Base-by-base conservation (phyloP, 768 basidiomycete species). In the Serendipita indica region DNA sequence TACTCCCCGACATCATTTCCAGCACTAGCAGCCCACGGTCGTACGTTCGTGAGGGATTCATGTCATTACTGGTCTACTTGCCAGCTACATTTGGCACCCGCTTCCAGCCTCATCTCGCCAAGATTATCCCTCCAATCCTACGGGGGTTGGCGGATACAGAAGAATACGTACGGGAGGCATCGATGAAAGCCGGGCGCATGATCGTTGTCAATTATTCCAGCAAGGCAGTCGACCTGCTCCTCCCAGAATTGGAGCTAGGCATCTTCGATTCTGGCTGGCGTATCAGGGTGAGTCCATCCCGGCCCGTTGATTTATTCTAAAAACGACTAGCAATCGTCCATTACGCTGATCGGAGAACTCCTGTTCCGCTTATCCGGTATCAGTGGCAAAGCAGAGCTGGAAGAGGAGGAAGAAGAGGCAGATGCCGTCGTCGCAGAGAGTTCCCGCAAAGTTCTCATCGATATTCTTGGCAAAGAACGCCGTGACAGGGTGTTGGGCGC, bases 161-260 rank as follows among this genome's bases (percentile, higher is more conserved):
- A 64, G 96, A 97, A 72, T 91, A 86, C 66, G 96, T 98, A 7
- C 79, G 94, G 25, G 93, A 98, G 62, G 93, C 94, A 10, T 92
- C 94, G 3, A 97, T 98, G 93, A 81, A 89, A 33, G 93, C 94
- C n/a, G 93, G 94, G 60, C 78, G 96, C 62, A 98, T 98, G 91
- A 85, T 98, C 63, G 88, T 99, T 63, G 84, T 82, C 60, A 96
- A 93, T 69, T 97, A 98, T 73, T 86, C 92, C 10, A 80, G 65
- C 66, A 88, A 82, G 67, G 94, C 94, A 3, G 89, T 98, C 59
- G 94, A 98, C 62, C 74, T 99, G 22, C 75, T 99, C 18, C 73
- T 99, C 5, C 96, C 94, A 0, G 92, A 97, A 69, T 79, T 98
- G 35, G 92, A 98, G 69, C 79, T 76, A 33, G 91, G 92, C 0